phyloP scores from a whole-genome alignment of 1,284 basidiomycete species.

The Acaromyces ingoldii region DNA sequence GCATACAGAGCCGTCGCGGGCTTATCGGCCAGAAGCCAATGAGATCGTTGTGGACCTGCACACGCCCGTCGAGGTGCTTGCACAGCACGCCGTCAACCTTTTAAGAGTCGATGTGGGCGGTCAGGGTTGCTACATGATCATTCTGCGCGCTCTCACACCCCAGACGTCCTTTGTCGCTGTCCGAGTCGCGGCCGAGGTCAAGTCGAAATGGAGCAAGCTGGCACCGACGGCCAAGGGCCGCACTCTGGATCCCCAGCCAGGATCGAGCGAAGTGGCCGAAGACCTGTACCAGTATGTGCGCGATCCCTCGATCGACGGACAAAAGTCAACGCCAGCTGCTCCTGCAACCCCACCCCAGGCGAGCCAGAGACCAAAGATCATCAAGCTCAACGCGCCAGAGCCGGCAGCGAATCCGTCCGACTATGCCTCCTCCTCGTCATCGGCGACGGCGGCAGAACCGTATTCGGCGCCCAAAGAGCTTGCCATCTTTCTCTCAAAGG shows the following conservation, averaged over 20 bases:
- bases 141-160: constrained; percentile 63
- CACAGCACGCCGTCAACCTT: constrained; percentile 62
- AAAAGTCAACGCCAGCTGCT: constrained; percentile 11
- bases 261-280: constrained; percentile 52
- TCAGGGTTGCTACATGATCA: constrained; percentile 64
- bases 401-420: too few relatives aligned
- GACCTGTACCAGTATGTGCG: constrained; percentile 71
- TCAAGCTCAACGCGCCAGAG: too few relatives aligned
- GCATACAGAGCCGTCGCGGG: too few relatives aligned
- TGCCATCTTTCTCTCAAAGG: neutral
- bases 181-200: constrained; percentile 70
- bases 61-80: constrained; percentile 64
- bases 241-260: constrained; percentile 6
- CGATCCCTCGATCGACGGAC: constrained; percentile 59
- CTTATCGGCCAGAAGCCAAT: constrained; percentile 57
- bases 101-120: constrained; percentile 57
- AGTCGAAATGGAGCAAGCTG: constrained; percentile 64
- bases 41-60: constrained; percentile 68
- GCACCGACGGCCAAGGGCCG: constrained; percentile 52
- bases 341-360: neutral
- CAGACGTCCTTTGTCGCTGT: constrained; percentile 70
- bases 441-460: too few relatives aligned
- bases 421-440: too few relatives aligned
- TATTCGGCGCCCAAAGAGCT: neutral
- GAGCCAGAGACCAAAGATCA: too few relatives aligned